Conservation (phyloP, 225 moss, liverwort and hornwort genomes). For the Thuidium tamariscinum region DNA sequence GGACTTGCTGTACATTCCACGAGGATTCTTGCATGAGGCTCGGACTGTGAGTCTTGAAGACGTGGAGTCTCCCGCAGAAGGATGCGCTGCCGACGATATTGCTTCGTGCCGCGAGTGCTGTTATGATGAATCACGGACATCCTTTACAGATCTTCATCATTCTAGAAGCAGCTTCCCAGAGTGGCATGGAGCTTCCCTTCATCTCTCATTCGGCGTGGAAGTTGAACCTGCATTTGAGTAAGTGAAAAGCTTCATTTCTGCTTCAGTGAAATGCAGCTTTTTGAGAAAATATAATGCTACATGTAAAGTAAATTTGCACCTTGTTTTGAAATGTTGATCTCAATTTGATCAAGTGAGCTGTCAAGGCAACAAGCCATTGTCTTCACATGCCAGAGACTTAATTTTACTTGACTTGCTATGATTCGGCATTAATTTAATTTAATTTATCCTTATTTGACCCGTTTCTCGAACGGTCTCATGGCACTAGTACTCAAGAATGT, state of each 20-base stretch:
- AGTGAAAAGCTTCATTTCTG: constrained; percentile 6
- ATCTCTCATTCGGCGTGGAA: constrained; percentile 79
- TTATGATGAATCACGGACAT: not conserved
- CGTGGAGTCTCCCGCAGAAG: not conserved
- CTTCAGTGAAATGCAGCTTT: not conserved
- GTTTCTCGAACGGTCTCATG: not conserved
- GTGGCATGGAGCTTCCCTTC: constrained; percentile 45
- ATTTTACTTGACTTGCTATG: not conserved
- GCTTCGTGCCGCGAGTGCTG: not conserved
- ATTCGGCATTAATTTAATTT: not conserved
- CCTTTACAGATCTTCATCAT: not conserved
- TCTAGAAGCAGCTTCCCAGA: not conserved
- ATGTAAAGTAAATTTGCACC: not conserved
- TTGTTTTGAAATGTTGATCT: not conserved
- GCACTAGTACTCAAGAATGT: not conserved
- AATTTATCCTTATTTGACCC: not conserved
- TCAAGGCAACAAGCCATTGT: not conserved
- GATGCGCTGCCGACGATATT: not conserved
- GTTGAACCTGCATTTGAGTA: constrained; percentile 86
- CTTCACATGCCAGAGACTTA: not conserved
- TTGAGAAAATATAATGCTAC: not conserved
- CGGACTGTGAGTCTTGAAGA: constrained; percentile 5
- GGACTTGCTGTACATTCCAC: constrained; percentile 62
- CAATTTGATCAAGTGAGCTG: not conserved
- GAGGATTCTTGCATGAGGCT: constrained; percentile 76